Evolutionary conservation across 805 yeast species (phyloP).

Genomic region (Metschnikowia picachoensis): DNA sequence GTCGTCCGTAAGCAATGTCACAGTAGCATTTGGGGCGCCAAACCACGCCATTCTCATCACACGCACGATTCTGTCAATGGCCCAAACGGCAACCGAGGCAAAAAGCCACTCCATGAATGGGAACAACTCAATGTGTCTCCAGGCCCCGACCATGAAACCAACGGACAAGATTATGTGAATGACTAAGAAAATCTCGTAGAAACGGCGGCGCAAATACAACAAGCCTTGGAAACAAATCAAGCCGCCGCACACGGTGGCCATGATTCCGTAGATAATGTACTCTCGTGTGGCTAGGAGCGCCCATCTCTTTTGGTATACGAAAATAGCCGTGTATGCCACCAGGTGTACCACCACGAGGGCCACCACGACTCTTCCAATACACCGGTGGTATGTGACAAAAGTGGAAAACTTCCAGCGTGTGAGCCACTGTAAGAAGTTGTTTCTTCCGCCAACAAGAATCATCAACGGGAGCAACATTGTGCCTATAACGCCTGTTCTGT

Average conservation of each 20-base stretch:
- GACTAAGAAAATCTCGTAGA: constrained; percentile 13
- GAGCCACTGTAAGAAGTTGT: constrained; percentile 15
- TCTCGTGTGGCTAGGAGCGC: neutral
- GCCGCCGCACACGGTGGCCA: constrained; percentile 8
- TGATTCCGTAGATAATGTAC: constrained; percentile 11
- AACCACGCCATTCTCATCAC: constrained; percentile 26
- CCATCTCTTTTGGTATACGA: neutral
- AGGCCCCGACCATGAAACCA: constrained; percentile 11
- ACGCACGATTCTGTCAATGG: constrained; percentile 29
- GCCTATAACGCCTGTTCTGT: constrained; percentile 13
- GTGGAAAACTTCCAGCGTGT: constrained; percentile 15
- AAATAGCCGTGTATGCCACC: constrained; percentile 6
- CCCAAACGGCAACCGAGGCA: constrained; percentile 25
- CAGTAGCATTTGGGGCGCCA: constrained; percentile 32
- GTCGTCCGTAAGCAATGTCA: constrained; percentile 29
- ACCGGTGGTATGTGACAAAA: constrained; percentile 12
- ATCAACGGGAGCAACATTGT: constrained; percentile 15
- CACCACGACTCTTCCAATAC: constrained; percentile 15
- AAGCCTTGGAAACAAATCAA: constrained; percentile 14
- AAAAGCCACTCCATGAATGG: constrained; percentile 7
- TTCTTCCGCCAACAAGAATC: constrained; percentile 15
- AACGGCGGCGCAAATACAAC: constrained; percentile 9
- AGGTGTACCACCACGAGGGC: constrained; percentile 11
- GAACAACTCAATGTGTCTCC: constrained; percentile 9
- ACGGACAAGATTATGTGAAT: constrained; percentile 14